Evolutionary conservation across 192 early-diverging fungal species (phyloP).

Genomic region (Rhizophagus sp.): DNA sequence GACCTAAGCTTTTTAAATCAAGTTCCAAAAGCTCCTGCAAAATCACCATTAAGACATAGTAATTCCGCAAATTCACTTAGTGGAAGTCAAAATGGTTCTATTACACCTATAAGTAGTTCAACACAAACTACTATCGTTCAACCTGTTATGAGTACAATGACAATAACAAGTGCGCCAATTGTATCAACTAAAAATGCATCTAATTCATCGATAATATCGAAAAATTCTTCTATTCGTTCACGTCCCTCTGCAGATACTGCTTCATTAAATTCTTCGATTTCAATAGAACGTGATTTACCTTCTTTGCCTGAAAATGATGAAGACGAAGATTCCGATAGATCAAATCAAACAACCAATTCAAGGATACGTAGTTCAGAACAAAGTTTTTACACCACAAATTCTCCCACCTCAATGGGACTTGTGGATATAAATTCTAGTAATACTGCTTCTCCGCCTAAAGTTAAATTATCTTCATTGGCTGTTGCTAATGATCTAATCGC

Average conservation of each 20-base stretch:
- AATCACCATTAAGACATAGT: constrained; percentile 21
- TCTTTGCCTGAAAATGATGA: background rate
- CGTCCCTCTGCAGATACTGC: constrained; percentile 3
- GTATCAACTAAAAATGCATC: background rate
- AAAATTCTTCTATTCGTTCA: background rate
- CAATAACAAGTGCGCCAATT: background rate
- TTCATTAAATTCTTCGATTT: background rate
- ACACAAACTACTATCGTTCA: constrained; percentile 29
- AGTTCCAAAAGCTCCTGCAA: constrained; percentile 13
- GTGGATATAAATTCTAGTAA: background rate
- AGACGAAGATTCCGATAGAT: background rate
- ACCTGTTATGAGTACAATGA: constrained; percentile 27
- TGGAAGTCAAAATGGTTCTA: background rate
- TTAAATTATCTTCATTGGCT: constrained; percentile 13
- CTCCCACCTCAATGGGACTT: background rate
- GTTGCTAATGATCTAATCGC: constrained; percentile 24
- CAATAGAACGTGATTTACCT: constrained; percentile 10
- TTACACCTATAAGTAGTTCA: constrained; percentile 6
- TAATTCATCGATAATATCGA: background rate
- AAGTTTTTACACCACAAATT: background rate
- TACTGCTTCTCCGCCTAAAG: constrained; percentile 15
- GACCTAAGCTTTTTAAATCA: constrained; percentile 1
- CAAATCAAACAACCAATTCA: background rate
- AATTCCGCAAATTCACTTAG: background rate
- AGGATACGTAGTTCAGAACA: background rate